phyloP scores from a whole-genome alignment of 805 yeast genomes.

The Ascoidea tarda region DNA sequence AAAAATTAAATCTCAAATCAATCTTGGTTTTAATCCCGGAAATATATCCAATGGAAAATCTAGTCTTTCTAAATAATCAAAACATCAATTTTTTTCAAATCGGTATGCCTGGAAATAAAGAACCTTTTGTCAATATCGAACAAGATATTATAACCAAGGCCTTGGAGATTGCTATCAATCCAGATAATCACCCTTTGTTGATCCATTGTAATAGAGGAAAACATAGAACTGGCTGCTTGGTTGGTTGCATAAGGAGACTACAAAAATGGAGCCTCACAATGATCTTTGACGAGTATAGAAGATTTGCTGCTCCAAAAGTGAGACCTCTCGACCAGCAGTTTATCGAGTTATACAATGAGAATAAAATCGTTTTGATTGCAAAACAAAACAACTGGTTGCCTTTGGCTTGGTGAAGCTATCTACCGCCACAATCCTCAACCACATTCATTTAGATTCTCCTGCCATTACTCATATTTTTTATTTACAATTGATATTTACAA shows the following conservation, averaged over 20 bases:
- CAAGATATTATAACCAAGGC: constrained; percentile 65
- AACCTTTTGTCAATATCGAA: constrained; percentile 74
- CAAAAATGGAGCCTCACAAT: constrained; percentile 90
- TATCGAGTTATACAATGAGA: constrained; percentile 75
- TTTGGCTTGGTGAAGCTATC: constrained; percentile 36
- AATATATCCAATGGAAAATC: constrained; percentile 71
- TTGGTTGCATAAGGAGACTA: constrained; percentile 79
- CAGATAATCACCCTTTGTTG: constrained; percentile 79
- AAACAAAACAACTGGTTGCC: constrained; percentile 45
- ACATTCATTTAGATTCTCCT: too few species aligned
- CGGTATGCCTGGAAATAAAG: constrained; percentile 92
- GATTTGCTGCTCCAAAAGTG: constrained; percentile 91
- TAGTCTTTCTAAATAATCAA: constrained; percentile 43
- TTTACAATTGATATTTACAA: too few species aligned
- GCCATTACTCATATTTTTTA: too few species aligned
- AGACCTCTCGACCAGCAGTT: constrained; percentile 93
- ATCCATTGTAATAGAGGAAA: constrained; percentile 96
- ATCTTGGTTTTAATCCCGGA: constrained; percentile 83
- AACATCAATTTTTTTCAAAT: constrained; percentile 67
- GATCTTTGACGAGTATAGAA: constrained; percentile 90
- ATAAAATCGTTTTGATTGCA: constrained; percentile 44
- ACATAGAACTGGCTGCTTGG: constrained; percentile 92
- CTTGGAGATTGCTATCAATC: constrained; percentile 65
- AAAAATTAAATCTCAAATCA: constrained; percentile 49
- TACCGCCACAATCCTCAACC: constrained; percentile 1